Conservation (phyloP, 164 flowering plant species). For the Buxus sempervirens region DNA sequence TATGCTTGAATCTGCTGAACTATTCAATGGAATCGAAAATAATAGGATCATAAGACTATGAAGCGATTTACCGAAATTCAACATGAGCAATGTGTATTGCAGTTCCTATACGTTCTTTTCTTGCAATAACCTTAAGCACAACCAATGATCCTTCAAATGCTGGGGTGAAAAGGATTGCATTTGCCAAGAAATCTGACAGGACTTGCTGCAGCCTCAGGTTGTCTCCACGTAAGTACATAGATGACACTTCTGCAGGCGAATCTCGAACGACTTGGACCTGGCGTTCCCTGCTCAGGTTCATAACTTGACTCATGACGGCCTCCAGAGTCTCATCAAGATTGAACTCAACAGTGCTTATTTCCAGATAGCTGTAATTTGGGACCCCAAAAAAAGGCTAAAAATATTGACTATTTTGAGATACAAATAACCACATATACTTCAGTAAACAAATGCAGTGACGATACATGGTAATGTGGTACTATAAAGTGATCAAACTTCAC, state of each 20-base stretch:
- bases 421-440: slow-evolving; percentile 2
- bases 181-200: slow-evolving; percentile 63
- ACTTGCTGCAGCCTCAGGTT: slow-evolving; percentile 81
- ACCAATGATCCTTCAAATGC: slow-evolving; percentile 51
- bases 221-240: slow-evolving; percentile 66
- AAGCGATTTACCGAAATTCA: slow-evolving; percentile 56
- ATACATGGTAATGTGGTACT: too few species aligned
- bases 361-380: slow-evolving; percentile 49
- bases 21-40: neutral
- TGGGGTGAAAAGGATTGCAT: slow-evolving; percentile 54
- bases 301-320: slow-evolving; percentile 60
- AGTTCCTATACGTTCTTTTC: slow-evolving; percentile 55
- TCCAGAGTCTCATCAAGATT: slow-evolving; percentile 61
- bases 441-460: neutral
- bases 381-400: neutral
- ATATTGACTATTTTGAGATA: neutral
- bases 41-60: neutral
- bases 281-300: slow-evolving; percentile 56
- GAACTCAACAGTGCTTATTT: slow-evolving; percentile 46
- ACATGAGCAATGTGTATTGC: slow-evolving; percentile 64
- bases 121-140: slow-evolving; percentile 41
- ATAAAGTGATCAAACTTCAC: too few species aligned
- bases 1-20: too few species aligned
- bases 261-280: slow-evolving; percentile 50
- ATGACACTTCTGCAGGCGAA: slow-evolving; percentile 47